Percentiles rank a stretch among this genome's conserved stretches.
phyloP scores from a whole-genome alignment of 1,284 basidiomycete species.

The Cystobasidiaceae sp. region DNA sequence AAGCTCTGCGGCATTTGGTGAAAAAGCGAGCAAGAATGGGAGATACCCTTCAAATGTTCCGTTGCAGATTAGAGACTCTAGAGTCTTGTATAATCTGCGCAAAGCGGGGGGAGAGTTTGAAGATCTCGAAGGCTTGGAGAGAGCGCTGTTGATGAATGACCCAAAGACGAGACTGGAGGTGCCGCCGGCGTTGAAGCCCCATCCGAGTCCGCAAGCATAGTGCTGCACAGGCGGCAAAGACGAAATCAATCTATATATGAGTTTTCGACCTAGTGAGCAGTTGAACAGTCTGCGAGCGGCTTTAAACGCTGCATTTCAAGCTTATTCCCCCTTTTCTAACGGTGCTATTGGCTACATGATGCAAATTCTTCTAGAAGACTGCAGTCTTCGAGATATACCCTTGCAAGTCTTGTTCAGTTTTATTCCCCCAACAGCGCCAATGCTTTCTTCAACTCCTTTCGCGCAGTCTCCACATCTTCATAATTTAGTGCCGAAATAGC shows the following conservation, averaged over 20 bases:
- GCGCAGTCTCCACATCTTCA: slow-evolving; percentile 78
- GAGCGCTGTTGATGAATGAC: slow-evolving; percentile 27
- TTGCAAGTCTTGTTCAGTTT: no score
- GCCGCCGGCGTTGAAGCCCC: no score
- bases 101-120: slow-evolving; percentile 1
- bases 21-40: slow-evolving; percentile 14
- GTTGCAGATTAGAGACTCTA: slow-evolving; percentile 1
- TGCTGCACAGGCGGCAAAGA: no score
- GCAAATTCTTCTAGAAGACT: no score
- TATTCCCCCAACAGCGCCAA: slow-evolving; percentile 61
- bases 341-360: no score
- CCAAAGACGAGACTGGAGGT: slow-evolving; percentile 8
- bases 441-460: slow-evolving; percentile 69
- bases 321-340: no score
- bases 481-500: slow-evolving; percentile 89
- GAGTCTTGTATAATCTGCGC: slow-evolving; percentile 11
- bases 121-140: slow-evolving; percentile 26
- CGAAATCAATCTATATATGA: no score
- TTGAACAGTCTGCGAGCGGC: no score
- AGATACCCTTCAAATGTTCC: slow-evolving; percentile 15
- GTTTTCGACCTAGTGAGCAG: no score
- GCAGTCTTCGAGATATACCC: no score
- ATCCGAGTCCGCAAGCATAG: no score
- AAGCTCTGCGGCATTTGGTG: slow-evolving; percentile 12
- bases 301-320: no score